Evolutionary conservation across 495 filamentous ascomycete genomes (phyloP).

Genomic region (Alectoria sarmentosa): DNA sequence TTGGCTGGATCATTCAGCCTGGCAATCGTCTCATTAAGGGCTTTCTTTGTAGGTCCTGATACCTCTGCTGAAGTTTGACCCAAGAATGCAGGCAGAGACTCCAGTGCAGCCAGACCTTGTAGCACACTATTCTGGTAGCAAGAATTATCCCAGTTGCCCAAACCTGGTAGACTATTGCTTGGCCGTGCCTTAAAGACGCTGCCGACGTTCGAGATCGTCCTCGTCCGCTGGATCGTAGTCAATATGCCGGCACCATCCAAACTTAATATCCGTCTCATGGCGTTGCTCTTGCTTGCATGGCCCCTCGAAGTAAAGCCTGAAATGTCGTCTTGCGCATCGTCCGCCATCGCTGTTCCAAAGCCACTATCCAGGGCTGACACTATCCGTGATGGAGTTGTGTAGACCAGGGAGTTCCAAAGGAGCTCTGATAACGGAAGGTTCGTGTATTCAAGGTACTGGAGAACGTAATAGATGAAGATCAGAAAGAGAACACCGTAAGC

Average conservation of each 20-base stretch:
- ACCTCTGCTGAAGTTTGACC: conserved; percentile 36
- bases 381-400: conserved; percentile 51
- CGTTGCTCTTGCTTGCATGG: conserved; percentile 58
- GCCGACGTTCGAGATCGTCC: conserved; percentile 38
- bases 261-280: conserved; percentile 59
- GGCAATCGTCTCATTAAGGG: conserved; percentile 56
- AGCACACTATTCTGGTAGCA: conserved; percentile 98
- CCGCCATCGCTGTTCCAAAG: conserved; percentile 9
- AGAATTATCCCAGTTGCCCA: conserved; percentile 89
- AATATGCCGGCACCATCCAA: conserved; percentile 50
- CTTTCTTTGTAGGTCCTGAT: conserved; percentile 41
- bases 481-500: conserved; percentile 32
- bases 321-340: conserved; percentile 28
- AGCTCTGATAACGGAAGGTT: conserved; percentile 32
- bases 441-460: conserved; percentile 31
- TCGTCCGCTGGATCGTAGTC: conserved; percentile 41
- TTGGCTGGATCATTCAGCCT: conserved; percentile 60
- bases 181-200: conserved; percentile 36
- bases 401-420: conserved; percentile 60
- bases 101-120: conserved; percentile 73
- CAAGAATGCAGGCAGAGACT: conserved; percentile 50
- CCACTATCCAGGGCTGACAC: conserved; percentile 50
- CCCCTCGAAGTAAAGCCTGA: conserved; percentile 25
- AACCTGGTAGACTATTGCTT: conserved; percentile 55
- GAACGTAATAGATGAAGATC: conserved; percentile 38